Base-by-base conservation (phyloP, 2,329 filamentous ascomycete species). In the Alternaria sp. region DNA sequence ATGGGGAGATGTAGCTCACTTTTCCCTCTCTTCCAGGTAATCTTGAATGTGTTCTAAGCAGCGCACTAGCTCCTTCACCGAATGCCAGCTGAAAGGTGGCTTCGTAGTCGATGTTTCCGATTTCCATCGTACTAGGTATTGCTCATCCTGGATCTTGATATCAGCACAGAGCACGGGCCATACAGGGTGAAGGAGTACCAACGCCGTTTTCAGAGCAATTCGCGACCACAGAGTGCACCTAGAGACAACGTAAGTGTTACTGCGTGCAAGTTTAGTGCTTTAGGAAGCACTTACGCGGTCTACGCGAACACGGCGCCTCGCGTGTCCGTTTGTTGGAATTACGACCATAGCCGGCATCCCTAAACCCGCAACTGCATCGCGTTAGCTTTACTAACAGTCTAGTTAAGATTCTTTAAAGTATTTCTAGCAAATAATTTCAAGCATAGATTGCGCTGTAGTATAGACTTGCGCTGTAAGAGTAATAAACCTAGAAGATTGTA, bases 121-220 rank as follows among this genome's bases (percentile, higher is more conserved):
- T 1, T 67, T 70, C 82, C 82, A 83, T 38, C 69, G 67, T 0
- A 83, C 73, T 0, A 84, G 72, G 52, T 79, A 83, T 36, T 83
- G 73, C 54, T 83, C 81, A 4, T 73, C 73, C 77, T 79, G 66
- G 41, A 59, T 36, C 16, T 16, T 36, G 57, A 66, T 58, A 57
- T 75, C 47, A 73, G 62, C 55, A 61, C 47, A 61, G 61, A 49
- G 64, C 62, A 72, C 65, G 61, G 61, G 60, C 66, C 62, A 68
- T 7, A 0, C 26, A 20, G 8, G 8, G 38, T 41, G 18, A 58
- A 48, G 32, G 32, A 22, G 3, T 11, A 70, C 66, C 58, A 55
- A 78, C 75, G 7, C 55, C 56, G 18, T 68, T 51, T 14, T 70
- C 66, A 11, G 69, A 28, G 22, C 75, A 71, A 61, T 77, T 73